A percentile compares a stretch with the other conserved stretches of the same genome.
phyloP scores from a whole-genome alignment of 2,329 filamentous ascomycete genomes.

The Stemphylium beticola region DNA sequence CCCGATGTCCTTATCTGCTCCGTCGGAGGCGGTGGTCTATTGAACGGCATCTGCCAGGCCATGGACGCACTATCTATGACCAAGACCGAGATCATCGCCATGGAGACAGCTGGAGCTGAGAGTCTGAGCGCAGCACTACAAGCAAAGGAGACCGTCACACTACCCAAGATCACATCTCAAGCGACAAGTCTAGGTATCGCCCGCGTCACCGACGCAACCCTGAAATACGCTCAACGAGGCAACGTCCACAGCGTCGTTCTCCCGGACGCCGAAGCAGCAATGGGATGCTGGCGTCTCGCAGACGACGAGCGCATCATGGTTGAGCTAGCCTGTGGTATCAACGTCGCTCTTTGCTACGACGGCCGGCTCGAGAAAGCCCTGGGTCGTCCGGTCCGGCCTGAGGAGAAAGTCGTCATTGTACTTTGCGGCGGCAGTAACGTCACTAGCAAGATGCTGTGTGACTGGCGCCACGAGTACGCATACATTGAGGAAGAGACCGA shows the following conservation, averaged over 20 bases:
- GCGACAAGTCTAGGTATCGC: conserved; percentile 77
- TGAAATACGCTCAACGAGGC: conserved; percentile 65
- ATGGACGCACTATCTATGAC: conserved; percentile 57
- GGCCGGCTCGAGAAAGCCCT: conserved; percentile 64
- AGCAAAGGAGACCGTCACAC: conserved; percentile 63
- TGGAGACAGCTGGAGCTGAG: conserved; percentile 78
- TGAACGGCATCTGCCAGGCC: conserved; percentile 77
- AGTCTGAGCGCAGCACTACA: conserved; percentile 69
- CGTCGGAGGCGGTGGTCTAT: conserved; percentile 80
- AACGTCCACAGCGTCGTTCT: conserved; percentile 68
- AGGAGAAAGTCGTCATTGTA: conserved; percentile 79
- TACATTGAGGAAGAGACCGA: conserved; percentile 27
- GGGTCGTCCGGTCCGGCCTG: conserved; percentile 67
- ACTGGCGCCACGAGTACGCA: conserved; percentile 54
- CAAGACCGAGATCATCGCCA: conserved; percentile 64
- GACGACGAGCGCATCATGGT: conserved; percentile 84
- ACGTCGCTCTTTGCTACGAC: conserved; percentile 71
- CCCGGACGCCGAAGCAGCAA: conserved; percentile 77
- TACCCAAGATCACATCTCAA: conserved; percentile 75
- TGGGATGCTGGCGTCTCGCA: conserved; percentile 76
- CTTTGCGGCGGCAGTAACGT: conserved; percentile 75
- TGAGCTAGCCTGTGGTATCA: conserved; percentile 84
- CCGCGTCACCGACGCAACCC: conserved; percentile 71
- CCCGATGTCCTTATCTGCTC: conserved; percentile 77
- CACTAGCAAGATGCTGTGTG: conserved; percentile 57